These are phyloP conservation scores for Coemansia sp. DNA, from an alignment of 192 early-diverging fungal genomes.

Conservation along the genomic window DNA sequence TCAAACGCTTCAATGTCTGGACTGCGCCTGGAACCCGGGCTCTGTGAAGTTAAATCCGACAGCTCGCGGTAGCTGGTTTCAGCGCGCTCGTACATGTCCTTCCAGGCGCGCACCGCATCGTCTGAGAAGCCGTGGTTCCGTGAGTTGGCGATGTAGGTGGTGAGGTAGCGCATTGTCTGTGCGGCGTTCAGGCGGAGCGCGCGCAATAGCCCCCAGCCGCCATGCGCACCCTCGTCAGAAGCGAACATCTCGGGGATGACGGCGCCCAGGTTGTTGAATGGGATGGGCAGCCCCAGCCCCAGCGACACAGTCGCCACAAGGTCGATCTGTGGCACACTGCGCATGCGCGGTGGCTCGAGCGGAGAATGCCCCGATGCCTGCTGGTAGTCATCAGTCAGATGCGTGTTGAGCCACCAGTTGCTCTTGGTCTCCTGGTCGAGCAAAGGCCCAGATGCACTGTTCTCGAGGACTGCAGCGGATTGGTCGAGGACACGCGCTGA, in stretches of 20 bases:
- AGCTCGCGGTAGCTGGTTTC: conserved; percentile 41
- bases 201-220: conserved; percentile 53
- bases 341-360: conserved; percentile 36
- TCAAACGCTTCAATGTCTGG: conserved; percentile 18
- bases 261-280: conserved; percentile 90
- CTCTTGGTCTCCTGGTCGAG: conserved; percentile 55
- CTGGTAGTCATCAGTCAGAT: conserved; percentile 37
- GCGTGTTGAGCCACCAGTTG: conserved; percentile 43
- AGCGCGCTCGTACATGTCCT: conserved; percentile 28
- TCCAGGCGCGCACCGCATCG: conserved; percentile 35
- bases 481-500: conserved; percentile 21
- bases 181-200: conserved; percentile 67
- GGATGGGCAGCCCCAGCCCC: conserved; percentile 83
- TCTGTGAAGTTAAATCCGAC: conserved; percentile 1
- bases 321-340: conserved; percentile 89
- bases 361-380: neutral
- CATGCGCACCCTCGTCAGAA: conserved; percentile 5
- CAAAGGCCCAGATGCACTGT: conserved; percentile 28
- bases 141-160: conserved; percentile 35
- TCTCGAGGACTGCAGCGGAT: conserved; percentile 10
- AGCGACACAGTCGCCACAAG: conserved; percentile 84
- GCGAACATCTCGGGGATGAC: conserved; percentile 87
- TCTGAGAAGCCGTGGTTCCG: conserved; percentile 48
- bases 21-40: conserved; percentile 1
- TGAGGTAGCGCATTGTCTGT: conserved; percentile 59